A percentile compares a stretch with the other conserved stretches of the same genome.
Conservation (phyloP, 306 rosid species). For the Rosa multiflora region DNA sequence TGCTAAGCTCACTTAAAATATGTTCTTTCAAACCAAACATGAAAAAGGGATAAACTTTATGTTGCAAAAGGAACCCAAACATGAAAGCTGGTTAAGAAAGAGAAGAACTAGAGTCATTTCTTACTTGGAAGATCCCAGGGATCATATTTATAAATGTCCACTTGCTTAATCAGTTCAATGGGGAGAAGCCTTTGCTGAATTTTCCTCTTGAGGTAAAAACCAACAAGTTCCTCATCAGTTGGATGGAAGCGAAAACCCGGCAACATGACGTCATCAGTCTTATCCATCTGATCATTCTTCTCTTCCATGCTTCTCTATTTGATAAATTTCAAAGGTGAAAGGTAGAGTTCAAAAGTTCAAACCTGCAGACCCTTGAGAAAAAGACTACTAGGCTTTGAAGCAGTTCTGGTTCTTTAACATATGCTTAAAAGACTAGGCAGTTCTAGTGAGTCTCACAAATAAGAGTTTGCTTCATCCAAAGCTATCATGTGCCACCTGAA, state of each 20-base stretch:
- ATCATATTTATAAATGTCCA: constrained; percentile 72
- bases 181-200: constrained; percentile 60
- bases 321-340: neutral
- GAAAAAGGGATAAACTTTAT: neutral
- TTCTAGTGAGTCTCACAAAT: constrained; percentile 6
- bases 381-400: constrained; percentile 11
- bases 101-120: constrained; percentile 1
- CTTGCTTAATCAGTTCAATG: constrained; percentile 73
- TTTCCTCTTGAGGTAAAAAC: constrained; percentile 67
- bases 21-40: neutral
- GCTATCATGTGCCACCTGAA: constrained; percentile 31
- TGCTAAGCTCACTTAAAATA: neutral
- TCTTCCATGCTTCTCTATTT: constrained; percentile 46
- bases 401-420: constrained; percentile 22
- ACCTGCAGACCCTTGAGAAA: constrained; percentile 20
- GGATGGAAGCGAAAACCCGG: constrained; percentile 89
- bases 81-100: neutral
- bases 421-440: constrained; percentile 26
- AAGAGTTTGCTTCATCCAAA: constrained; percentile 32
- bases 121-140: constrained; percentile 97
- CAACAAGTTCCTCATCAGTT: constrained; percentile 82
- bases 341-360: constrained; percentile 12
- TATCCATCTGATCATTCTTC: constrained; percentile 53
- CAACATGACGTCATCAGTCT: constrained; percentile 55
- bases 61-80: neutral